Conservation (phyloP, 176 grass and related monocot genomes). For the Saccharum officinarum region DNA sequence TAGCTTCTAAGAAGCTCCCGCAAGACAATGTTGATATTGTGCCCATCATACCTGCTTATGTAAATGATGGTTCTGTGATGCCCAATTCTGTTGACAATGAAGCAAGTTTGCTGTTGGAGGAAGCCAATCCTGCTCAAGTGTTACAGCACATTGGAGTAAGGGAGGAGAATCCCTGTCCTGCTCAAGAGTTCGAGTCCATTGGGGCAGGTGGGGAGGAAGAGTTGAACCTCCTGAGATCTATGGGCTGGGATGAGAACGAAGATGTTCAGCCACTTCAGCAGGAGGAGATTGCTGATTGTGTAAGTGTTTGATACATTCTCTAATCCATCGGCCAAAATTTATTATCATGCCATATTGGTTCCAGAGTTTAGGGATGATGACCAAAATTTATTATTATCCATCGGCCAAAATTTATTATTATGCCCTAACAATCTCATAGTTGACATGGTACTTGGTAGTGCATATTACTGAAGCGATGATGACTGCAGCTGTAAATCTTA, state of each 20-base stretch:
- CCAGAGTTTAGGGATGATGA: neutral
- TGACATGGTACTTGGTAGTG: neutral
- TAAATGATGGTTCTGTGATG: slow-evolving; percentile 15
- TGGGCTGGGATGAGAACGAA: slow-evolving; percentile 75
- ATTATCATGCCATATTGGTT: neutral
- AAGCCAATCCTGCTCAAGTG: slow-evolving; percentile 42
- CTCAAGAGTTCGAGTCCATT: slow-evolving; percentile 36
- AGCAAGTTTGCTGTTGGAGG: slow-evolving; percentile 1
- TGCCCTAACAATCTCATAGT: neutral
- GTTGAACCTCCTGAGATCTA: slow-evolving; percentile 60
- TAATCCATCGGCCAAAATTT: neutral
- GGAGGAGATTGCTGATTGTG: slow-evolving; percentile 76
- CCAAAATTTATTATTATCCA: neutral
- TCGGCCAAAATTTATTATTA: neutral
- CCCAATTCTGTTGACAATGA: slow-evolving; percentile 8
- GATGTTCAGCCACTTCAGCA: slow-evolving; percentile 57
- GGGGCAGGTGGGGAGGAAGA: slow-evolving; percentile 48
- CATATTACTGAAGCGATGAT: neutral
- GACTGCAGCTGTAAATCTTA: neutral
- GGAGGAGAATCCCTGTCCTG: slow-evolving; percentile 19
- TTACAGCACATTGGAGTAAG: neutral
- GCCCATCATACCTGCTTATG: slow-evolving; percentile 19
- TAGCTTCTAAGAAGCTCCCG: slow-evolving; percentile 16
- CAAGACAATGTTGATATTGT: slow-evolving; percentile 8
- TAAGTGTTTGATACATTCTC: slow-evolving; percentile 40